Evolutionary conservation across 129 eudicot species (phyloP).

Genomic region (Flaveria brownii): DNA sequence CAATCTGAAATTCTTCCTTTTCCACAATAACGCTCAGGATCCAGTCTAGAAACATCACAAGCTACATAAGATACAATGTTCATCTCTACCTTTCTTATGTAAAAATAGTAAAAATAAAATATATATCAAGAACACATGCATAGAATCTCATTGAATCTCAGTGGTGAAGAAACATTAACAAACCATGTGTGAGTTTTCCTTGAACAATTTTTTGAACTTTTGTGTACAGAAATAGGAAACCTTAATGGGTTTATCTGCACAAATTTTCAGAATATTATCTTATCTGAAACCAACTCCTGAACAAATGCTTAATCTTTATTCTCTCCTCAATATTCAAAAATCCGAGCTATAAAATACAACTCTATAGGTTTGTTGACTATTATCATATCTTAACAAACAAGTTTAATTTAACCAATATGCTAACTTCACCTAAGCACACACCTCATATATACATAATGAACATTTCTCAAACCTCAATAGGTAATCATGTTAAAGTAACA

Average conservation of each 20-base stretch:
- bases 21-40: constrained; percentile 31
- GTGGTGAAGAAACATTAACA: neutral
- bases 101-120: neutral
- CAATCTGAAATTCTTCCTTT: constrained; percentile 35
- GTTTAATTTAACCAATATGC: neutral
- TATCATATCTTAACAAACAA: neutral
- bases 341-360: neutral
- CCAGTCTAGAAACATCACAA: constrained; percentile 30
- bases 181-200: neutral
- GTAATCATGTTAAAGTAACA: neutral
- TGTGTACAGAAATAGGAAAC: neutral
- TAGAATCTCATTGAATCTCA: constrained; percentile 15
- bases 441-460: neutral
- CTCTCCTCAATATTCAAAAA: neutral
- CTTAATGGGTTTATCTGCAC: no score
- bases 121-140: neutral
- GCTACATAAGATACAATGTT: constrained; percentile 21
- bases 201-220: neutral
- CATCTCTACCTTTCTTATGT: constrained; percentile 15
- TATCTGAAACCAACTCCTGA: neutral
- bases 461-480: neutral
- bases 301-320: neutral
- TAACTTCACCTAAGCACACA: neutral
- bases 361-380: neutral
- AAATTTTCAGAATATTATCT: neutral